Evolutionary conservation across 345 rosid species (phyloP).

Genomic region (Carallia brachiata): DNA sequence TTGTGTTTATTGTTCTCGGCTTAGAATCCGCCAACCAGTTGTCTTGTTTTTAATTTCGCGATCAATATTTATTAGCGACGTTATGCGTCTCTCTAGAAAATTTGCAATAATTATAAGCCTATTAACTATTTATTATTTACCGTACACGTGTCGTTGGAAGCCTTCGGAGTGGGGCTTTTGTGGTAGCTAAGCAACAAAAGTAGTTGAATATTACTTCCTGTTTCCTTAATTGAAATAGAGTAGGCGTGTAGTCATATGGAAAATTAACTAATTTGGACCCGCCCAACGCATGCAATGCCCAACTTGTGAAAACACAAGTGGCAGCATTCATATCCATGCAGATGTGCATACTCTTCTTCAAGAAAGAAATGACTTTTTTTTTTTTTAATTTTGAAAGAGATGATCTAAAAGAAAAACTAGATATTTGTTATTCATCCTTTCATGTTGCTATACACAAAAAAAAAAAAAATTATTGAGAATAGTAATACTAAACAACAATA

Average conservation of each 20-base stretch:
- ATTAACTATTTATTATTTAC: too few species aligned
- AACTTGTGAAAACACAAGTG: background rate
- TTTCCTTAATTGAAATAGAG: background rate
- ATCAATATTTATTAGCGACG: background rate
- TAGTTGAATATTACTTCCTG: background rate
- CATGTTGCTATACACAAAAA: too few species aligned
- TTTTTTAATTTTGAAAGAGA: too few species aligned
- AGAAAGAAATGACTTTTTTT: background rate
- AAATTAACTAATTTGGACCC: background rate
- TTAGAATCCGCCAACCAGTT: conserved; percentile 2
- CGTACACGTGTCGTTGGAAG: background rate
- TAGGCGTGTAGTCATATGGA: background rate
- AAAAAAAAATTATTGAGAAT: too few species aligned
- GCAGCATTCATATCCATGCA: conserved; percentile 1
- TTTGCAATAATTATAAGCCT: too few species aligned
- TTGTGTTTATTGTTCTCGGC: background rate
- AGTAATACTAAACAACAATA: too few species aligned
- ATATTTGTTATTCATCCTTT: too few species aligned
- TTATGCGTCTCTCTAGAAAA: background rate
- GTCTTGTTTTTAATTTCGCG: background rate
- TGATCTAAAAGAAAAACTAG: too few species aligned
- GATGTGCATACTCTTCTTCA: background rate
- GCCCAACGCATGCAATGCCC: background rate
- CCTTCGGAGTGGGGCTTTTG: background rate
- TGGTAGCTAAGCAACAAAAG: background rate